Evolutionary conservation across 2,329 filamentous ascomycete species (phyloP), one percentile per base, ranked within the genome.

Genomic region (Drechslerella dactyloides): DNA sequence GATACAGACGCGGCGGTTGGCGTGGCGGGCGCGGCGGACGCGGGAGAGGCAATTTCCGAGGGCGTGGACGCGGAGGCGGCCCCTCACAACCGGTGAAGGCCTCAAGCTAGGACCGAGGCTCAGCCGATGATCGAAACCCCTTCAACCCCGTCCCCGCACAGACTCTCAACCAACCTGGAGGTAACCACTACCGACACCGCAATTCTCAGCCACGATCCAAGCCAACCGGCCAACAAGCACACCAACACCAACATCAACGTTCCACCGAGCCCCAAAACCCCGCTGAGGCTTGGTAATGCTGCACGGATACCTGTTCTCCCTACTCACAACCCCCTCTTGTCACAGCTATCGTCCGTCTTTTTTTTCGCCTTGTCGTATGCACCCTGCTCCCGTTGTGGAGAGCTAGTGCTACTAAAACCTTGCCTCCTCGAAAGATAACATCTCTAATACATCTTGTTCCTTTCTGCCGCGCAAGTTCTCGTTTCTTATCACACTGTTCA

Each of bases 11-110:
- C 73, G 87, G 87, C 59, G 89, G 90, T 74, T 94, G 88, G 80
- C 88, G 92, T 57, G 90, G 91, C 30, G 86, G 91, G 48, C 90
- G 90, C 37, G 87, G 92, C 65, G 90, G 89, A 24, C 82, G 84
- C 58, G 84, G 84, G 35, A 79, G 83, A 72, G 83, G 84, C 15
- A 77, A 75, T 19, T 70, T 35, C 21, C 58, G 66, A 44, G 66
- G 66, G 24, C 80, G 82, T 52, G 79, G 80, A 23, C 82, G 84
- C 69, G 83, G 83, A 48, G 80, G 82, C 50, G 59, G 59, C 24
- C 66, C 50, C 27, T 42, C 66, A 1, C 66, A 64, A 52, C 59
- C 59, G 82, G 82, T 64, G 17, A 70, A 27, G 23, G 66, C 66
- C 55, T 53, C 58, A 23, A 64, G 50, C 66, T 70, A 70, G 48